Conservation (phyloP, 2,329 filamentous ascomycete genomes). For the Talaromyces sp. region DNA sequence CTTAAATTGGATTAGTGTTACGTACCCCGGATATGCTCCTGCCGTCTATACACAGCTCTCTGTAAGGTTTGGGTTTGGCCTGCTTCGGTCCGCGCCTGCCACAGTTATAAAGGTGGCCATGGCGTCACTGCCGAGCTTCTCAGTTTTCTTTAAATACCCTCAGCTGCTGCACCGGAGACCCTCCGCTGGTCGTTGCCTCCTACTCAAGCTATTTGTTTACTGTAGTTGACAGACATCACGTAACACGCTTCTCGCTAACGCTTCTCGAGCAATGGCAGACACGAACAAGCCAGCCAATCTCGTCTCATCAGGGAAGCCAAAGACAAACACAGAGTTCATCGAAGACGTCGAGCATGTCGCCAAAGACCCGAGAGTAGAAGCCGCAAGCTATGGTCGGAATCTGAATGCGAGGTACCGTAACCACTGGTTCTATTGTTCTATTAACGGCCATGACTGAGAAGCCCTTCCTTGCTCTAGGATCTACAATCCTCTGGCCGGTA, state of each 20-base stretch:
- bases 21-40: not conserved
- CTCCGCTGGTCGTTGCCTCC: not conserved
- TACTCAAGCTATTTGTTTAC: not conserved
- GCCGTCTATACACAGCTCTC: not conserved
- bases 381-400: not conserved
- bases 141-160: not conserved
- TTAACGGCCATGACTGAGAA: not conserved
- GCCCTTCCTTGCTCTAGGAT: slow-evolving; percentile 1
- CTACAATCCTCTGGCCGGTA: slow-evolving; percentile 24
- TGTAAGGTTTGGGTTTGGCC: not conserved
- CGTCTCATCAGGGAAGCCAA: not conserved
- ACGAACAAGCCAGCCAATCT: not conserved
- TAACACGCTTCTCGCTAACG: too few relatives aligned
- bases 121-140: not conserved
- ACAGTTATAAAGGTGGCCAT: not conserved
- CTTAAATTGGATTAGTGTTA: not conserved
- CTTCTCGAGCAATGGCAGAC: not conserved
- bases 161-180: not conserved
- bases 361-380: not conserved
- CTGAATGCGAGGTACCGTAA: not conserved
- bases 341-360: not conserved
- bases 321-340: not conserved
- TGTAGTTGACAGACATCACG: not conserved
- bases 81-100: not conserved
- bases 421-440: not conserved